A percentile compares a stretch with the other conserved stretches of the same genome.
phyloP scores from a whole-genome alignment of 2,329 filamentous ascomycete species.

The Beauveria scarabaeidicola region DNA sequence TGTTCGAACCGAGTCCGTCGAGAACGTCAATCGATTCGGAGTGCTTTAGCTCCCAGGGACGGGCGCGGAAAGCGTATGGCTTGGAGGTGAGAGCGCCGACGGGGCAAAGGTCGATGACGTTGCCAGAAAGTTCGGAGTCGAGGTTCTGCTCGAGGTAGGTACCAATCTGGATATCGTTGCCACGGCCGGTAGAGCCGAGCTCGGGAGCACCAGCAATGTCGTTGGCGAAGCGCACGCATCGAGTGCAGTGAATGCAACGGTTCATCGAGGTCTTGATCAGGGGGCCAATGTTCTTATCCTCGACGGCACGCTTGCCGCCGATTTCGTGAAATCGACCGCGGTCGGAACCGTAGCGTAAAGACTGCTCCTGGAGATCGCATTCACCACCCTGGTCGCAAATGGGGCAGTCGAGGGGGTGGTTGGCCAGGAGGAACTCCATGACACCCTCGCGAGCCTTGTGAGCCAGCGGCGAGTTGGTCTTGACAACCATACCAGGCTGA shows the following conservation, averaged over 20 bases:
- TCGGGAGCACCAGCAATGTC: slow-evolving; percentile 94
- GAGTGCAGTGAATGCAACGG: slow-evolving; percentile 97
- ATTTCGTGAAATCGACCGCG: slow-evolving; percentile 95
- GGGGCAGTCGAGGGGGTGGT: slow-evolving; percentile 92
- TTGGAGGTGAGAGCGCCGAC: slow-evolving; percentile 95
- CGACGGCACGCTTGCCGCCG: slow-evolving; percentile 90
- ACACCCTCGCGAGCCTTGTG: slow-evolving; percentile 98
- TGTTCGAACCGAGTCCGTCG: slow-evolving; percentile 87
- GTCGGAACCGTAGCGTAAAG: slow-evolving; percentile 96
- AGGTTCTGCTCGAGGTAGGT: slow-evolving; percentile 94
- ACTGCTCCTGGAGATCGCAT: slow-evolving; percentile 98
- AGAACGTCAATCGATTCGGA: slow-evolving; percentile 93
- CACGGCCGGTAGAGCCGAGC: slow-evolving; percentile 86
- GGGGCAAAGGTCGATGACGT: slow-evolving; percentile 96
- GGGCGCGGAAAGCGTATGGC: slow-evolving; percentile 92
- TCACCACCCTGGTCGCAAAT: slow-evolving; percentile 99
- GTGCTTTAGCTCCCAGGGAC: slow-evolving; percentile 95
- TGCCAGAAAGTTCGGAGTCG: slow-evolving; percentile 89
- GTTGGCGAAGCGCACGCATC: slow-evolving; percentile 96
- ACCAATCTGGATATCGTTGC: slow-evolving; percentile 95
- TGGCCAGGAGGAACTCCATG: slow-evolving; percentile 96
- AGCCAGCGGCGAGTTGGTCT: slow-evolving; percentile 90
- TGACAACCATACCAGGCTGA: slow-evolving; percentile 97
- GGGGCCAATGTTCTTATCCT: slow-evolving; percentile 99
- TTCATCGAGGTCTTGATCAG: slow-evolving; percentile 99